Evolutionary conservation across 768 basidiomycete genomes (phyloP).

Genomic region (Rhodotorula sphaerocarpa): DNA sequence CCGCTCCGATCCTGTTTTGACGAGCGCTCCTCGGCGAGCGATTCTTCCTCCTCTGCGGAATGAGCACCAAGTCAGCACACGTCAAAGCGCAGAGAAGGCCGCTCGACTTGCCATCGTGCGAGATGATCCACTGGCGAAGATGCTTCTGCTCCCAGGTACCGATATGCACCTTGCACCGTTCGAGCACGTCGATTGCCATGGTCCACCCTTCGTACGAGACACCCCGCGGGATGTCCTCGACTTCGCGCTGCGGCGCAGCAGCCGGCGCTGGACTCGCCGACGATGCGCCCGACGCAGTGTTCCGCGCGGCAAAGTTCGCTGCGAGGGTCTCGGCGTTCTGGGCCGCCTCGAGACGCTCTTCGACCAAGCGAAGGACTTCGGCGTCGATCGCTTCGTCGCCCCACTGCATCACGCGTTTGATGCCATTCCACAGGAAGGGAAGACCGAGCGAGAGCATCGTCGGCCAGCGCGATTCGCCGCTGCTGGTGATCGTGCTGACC

Average conservation of each 20-base stretch:
- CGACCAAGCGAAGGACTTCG: conserved; percentile 37
- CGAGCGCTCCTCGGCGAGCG: no score
- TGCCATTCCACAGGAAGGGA: conserved; percentile 34
- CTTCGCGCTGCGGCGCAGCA: neutral
- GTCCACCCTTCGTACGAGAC: conserved; percentile 39
- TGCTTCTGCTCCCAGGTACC: conserved; percentile 29
- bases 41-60: no score
- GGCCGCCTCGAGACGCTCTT: conserved; percentile 24
- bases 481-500: neutral
- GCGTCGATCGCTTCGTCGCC: conserved; percentile 31
- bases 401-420: conserved; percentile 37
- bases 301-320: neutral
- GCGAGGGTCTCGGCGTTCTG: neutral
- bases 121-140: conserved; percentile 29
- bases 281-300: neutral
- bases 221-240: conserved; percentile 8
- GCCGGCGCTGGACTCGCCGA: neutral
- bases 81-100: no score
- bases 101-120: conserved; percentile 14
- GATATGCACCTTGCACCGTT: conserved; percentile 32
- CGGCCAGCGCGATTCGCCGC: conserved; percentile 33
- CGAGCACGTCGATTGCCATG: conserved; percentile 38
- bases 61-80: no score
- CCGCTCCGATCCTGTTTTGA: no score
- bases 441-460: conserved; percentile 36